Base-by-base conservation (phyloP, 768 basidiomycete species). In the Mycena leptocephala region DNA sequence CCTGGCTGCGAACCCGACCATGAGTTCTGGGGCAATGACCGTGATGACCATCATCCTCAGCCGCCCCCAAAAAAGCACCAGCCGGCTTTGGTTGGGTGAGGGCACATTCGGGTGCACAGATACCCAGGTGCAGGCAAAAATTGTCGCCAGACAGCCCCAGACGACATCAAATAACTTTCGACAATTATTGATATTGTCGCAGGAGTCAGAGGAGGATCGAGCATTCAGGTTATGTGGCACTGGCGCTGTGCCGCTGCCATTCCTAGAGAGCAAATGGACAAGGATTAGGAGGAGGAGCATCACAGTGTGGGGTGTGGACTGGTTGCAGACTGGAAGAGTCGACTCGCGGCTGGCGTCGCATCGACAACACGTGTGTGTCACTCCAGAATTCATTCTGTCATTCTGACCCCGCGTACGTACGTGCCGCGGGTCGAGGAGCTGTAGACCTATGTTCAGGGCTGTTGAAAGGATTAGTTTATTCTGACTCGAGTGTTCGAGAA, bases 11-110 rank as follows among this genome's bases (percentile, higher is more conserved):
- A 80, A 83, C 10, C 78, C 39, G 6, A 82, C 41, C 20, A 80
- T 74, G 20, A 83, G 33, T 63, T 85, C 85, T 13, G 85, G 85
- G 3, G 79, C 76, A 4, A 83, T 46, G 1, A 85, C 39, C 0
- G 78, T 76, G 10, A 77, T 63, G 16, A 81, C 26, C 75, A 82
- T 81, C 22, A 81, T 33, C 22, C 69, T 64, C 18, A 82, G 43
- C 26, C 77, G 68, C 18, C 67, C 75, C 43, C 61, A 59, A 16
- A 67, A 18, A 24, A 70, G 55, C 11, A 28, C 33, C n/a, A 70
- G 5, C 33, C 48, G 2, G 22, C 67, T 71, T 18, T 80, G 53
- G 20, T 69, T 26, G 22, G 71, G 71, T 33, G 68, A 55, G 7
- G 79, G 79, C 30, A 83, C 75, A 51, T 83, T 81, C 24, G 78